Evolutionary conservation across 2,329 filamentous ascomycete genomes (phyloP), one percentile per base, ranked within the genome.

Genomic region (Aspergillus quadricinctus): DNA sequence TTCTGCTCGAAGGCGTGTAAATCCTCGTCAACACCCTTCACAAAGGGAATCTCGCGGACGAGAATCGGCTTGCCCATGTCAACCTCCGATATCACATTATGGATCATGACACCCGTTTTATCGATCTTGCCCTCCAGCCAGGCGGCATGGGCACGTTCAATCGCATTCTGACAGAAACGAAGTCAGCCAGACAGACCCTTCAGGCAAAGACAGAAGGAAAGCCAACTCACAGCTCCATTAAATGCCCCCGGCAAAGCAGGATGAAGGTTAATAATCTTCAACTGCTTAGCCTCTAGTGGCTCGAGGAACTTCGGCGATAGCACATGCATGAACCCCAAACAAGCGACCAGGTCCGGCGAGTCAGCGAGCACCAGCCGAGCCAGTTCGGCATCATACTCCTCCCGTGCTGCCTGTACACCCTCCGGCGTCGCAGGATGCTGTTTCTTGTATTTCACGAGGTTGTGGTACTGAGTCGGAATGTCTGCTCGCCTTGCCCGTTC

Each of bases 251-350:
- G 88, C 43, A 90, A 73, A 3, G 88, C 85, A 10, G 90, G 91
- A 68, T 96, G 91, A 43, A 96, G 74, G 69, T 96, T 96, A 66
- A 96, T 92, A 48, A 93, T 85, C 25, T 80, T 82, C 37, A 93
- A 79, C 0, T 81, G 81, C 0, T 80, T 83, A 11, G 72, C 76
- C 35, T 83, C 80, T 7, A 96, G 69, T 1, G 90, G 89, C 8
- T 82, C 79, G 49, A 96, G 77, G 70, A 95, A 94, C 1, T 79
- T 76, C 2, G 79, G 78, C 0, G 85, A 86, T 50, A 95, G 82
- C 56, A 95, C 87, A 71, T 94, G 87, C 90, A 95, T 95, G 82
- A 89, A 95, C 2, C 92, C 91, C 3, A 89, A 87, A 63, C 92
- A 88, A 8, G 94, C 87, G 50, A 96, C 84, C 54, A 96, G 74